Percentiles rank a stretch among this genome's conserved stretches.
phyloP scores from a whole-genome alignment of 75 land plant species.

The Cryptomeria japonica region DNA sequence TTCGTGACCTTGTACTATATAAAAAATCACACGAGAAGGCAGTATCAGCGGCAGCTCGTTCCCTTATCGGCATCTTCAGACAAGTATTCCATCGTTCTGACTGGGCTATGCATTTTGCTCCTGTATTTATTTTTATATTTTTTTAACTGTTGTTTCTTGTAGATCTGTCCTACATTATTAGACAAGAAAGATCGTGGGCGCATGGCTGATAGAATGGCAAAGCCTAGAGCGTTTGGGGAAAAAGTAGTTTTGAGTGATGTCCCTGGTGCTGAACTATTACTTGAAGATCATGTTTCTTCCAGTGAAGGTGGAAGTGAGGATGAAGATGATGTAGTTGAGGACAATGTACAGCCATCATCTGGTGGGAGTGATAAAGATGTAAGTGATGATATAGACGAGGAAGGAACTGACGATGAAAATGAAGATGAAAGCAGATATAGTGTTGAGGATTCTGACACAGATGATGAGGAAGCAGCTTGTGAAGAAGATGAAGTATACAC shows the following conservation, averaged over 20 bases:
- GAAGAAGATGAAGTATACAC: constrained; percentile 30
- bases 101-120: neutral
- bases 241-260: constrained; percentile 49
- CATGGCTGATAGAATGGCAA: constrained; percentile 64
- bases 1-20: constrained; percentile 89
- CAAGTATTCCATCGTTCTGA: constrained; percentile 46
- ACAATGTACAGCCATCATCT: neutral
- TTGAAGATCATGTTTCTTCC: constrained; percentile 23
- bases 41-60: constrained; percentile 87
- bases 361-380: constrained; percentile 5
- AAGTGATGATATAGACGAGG: constrained; percentile 6
- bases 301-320: constrained; percentile 27
- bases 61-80: constrained; percentile 83
- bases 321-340: constrained; percentile 8
- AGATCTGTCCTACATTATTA: constrained; percentile 87
- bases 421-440: constrained; percentile 18
- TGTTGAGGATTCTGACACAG: constrained; percentile 20
- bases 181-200: constrained; percentile 93
- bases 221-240: constrained; percentile 93
- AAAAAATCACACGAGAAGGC: constrained; percentile 94
- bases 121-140: neutral
- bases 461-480: constrained; percentile 33
- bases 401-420: constrained; percentile 19
- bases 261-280: constrained; percentile 74
- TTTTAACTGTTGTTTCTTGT: constrained; percentile 8